Percentiles rank a stretch among this genome's conserved stretches.
Conservation (phyloP, 805 yeast species). For the Pichia deserticola region DNA sequence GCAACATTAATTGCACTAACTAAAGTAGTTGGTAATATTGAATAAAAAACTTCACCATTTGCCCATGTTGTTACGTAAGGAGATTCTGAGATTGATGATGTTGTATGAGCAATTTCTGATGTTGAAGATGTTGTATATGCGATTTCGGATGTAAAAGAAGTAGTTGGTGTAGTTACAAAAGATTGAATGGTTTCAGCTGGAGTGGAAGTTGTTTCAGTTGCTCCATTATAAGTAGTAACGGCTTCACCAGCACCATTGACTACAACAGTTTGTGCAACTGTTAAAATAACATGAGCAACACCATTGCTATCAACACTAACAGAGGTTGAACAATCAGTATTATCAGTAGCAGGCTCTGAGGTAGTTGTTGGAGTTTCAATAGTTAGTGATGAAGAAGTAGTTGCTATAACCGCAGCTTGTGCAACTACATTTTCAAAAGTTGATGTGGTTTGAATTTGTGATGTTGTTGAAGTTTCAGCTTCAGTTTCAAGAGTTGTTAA, state of each 20-base stretch:
- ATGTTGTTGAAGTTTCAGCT: conserved; percentile 1
- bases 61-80: conserved; percentile 7
- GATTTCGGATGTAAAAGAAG: not conserved
- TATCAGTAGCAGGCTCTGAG: not conserved
- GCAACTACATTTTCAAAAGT: not conserved
- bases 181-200: not conserved
- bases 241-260: conserved; percentile 9
- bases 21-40: conserved; percentile 1
- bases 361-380: not conserved
- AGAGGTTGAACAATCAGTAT: not conserved
- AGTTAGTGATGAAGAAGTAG: too few species aligned
- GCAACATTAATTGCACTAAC: conserved; percentile 4
- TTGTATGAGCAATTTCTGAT: not conserved
- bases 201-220: not conserved
- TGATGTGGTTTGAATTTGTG: not conserved
- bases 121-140: too few species aligned
- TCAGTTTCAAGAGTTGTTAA: not conserved
- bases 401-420: too few species aligned
- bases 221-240: conserved; percentile 9
- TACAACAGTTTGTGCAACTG: conserved; percentile 1
- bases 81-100: not conserved
- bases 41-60: conserved; percentile 11
- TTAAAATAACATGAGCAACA: conserved; percentile 9
- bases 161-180: not conserved
- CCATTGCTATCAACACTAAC: conserved; percentile 8